These are phyloP conservation scores for Epichloe glyceriae DNA, from an alignment of 2,329 filamentous ascomycete genomes.

Conservation along the genomic window DNA sequence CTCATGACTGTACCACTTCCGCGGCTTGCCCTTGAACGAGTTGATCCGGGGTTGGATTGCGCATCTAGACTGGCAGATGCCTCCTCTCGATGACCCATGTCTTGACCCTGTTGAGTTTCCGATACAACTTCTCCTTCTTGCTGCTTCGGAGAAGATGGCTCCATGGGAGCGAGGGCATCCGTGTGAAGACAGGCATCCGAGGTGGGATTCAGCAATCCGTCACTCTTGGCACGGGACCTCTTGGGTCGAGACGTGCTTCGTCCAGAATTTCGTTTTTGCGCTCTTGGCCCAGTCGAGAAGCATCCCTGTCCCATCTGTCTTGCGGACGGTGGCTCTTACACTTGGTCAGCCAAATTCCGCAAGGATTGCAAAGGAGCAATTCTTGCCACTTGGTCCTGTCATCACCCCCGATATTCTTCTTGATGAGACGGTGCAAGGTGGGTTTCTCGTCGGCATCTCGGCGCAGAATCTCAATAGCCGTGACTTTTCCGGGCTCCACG, in stretches of 20 bases:
- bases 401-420: conserved; percentile 55
- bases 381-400: conserved; percentile 57
- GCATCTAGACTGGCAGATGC: conserved; percentile 6
- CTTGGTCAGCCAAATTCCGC: conserved; percentile 89
- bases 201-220: conserved; percentile 29
- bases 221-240: conserved; percentile 36
- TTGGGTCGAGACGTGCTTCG: conserved; percentile 29
- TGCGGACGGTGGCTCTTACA: conserved; percentile 72
- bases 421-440: conserved; percentile 59
- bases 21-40: conserved; percentile 41
- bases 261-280: conserved; percentile 32
- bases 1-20: conserved; percentile 43
- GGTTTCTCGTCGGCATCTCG: conserved; percentile 50
- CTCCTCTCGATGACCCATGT: neutral
- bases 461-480: conserved; percentile 57
- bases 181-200: conserved; percentile 43
- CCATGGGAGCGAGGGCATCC: conserved; percentile 36
- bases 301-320: conserved; percentile 66
- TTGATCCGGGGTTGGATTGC: conserved; percentile 26
- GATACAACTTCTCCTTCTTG: conserved; percentile 8
- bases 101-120: conserved; percentile 6
- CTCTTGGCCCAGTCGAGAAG: conserved; percentile 37
- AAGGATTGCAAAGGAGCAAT: conserved; percentile 82
- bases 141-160: conserved; percentile 23
- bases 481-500: conserved; percentile 58